Conservation (phyloP, 306 rosid genomes). For the Glycine latifolia region DNA sequence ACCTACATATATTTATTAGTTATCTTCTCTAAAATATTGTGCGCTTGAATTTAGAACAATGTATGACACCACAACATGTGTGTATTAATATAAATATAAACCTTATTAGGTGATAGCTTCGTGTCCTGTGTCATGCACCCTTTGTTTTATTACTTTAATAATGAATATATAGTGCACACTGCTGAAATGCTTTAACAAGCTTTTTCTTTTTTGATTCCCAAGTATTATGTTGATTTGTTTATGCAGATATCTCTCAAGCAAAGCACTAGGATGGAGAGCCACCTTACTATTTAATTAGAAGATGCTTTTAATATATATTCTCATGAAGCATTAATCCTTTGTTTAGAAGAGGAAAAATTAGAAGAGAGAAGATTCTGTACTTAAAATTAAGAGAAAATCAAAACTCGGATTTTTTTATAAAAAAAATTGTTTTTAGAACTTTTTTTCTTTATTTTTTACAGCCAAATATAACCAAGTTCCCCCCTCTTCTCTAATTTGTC, state of each 20-base stretch:
- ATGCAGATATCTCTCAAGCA: not conserved
- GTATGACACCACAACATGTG: not conserved
- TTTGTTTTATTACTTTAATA: slow-evolving; percentile 3
- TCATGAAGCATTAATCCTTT: not conserved
- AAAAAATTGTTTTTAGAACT: no score
- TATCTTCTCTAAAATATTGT: not conserved
- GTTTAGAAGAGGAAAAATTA: not conserved
- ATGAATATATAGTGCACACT: not conserved
- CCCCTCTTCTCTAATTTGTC: not conserved
- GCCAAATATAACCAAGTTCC: not conserved
- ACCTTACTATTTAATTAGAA: not conserved
- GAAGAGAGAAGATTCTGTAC: not conserved
- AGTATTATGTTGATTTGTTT: not conserved
- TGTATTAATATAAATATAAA: not conserved
- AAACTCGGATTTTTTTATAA: not conserved
- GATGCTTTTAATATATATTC: not conserved
- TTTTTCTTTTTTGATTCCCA: not conserved
- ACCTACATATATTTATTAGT: not conserved
- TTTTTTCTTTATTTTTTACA: not conserved
- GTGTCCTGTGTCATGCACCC: not conserved
- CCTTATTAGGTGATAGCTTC: not conserved
- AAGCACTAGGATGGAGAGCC: not conserved
- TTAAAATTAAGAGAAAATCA: not conserved
- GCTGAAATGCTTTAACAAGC: slow-evolving; percentile 1
- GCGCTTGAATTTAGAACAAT: not conserved